phyloP scores from a whole-genome alignment of 2,329 filamentous ascomycete species.

The Ascocoryne sarcoides region DNA sequence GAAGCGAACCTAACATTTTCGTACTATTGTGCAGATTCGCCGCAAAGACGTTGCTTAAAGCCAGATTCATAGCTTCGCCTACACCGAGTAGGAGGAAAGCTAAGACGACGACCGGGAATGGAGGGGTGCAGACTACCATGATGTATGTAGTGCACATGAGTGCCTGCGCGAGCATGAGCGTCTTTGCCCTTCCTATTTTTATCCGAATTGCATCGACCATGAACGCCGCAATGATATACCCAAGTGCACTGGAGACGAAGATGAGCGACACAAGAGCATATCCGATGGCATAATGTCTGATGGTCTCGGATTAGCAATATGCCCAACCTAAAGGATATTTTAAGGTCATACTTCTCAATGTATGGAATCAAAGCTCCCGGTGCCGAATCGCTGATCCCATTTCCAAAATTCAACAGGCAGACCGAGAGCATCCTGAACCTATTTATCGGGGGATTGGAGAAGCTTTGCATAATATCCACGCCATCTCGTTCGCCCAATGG shows the following conservation, averaged over 20 bases:
- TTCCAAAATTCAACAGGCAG: conserved; percentile 57
- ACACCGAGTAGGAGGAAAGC: conserved; percentile 62
- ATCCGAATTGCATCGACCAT: conserved; percentile 54
- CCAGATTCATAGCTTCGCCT: conserved; percentile 46
- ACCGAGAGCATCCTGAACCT: conserved; percentile 57
- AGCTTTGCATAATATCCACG: conserved; percentile 44
- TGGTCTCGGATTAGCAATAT: not conserved
- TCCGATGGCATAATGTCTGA: conserved; percentile 59
- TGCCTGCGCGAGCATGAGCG: conserved; percentile 49
- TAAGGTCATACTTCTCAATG: conserved; percentile 52
- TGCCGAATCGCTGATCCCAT: conserved; percentile 66
- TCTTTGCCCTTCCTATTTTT: conserved; percentile 55
- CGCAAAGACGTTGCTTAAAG: conserved; percentile 51
- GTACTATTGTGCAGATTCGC: conserved; percentile 46
- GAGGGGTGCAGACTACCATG: conserved; percentile 57
- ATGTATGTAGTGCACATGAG: conserved; percentile 54
- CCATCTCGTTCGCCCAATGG: conserved; percentile 33
- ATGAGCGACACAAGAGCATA: conserved; percentile 75
- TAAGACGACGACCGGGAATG: conserved; percentile 58
- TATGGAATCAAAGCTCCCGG: conserved; percentile 75
- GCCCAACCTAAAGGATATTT: conserved; percentile 4
- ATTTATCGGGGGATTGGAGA: conserved; percentile 57
- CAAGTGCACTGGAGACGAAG: conserved; percentile 68
- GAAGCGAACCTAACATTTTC: conserved; percentile 49
- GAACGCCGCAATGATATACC: conserved; percentile 66